Evolutionary conservation across 139 green algal genomes (phyloP), one percentile per base, ranked within the genome.

Genomic region (Yamagishiella unicocca): DNA sequence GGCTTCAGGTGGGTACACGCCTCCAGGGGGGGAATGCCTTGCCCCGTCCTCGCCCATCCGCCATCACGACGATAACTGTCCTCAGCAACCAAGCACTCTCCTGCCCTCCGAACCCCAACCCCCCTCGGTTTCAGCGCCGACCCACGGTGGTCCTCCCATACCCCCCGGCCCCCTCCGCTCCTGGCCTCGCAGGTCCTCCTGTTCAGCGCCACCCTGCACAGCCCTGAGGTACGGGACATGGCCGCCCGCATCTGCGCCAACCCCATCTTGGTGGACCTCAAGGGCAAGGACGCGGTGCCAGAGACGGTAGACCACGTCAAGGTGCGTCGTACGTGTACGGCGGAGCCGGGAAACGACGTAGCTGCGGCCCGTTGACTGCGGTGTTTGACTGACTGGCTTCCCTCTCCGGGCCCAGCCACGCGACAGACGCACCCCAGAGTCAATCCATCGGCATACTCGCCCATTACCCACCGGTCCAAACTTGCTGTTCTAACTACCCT

Each of bases 121-220:
- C 25, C 72, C 43, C 29, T n/a, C n/a, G n/a, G n/a, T n/a, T n/a
- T n/a, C n/a, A n/a, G n/a, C n/a, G n/a, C n/a, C n/a, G n/a, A n/a
- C n/a, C n/a, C n/a, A n/a, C n/a, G n/a, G n/a, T n/a, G n/a, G n/a
- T n/a, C n/a, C n/a, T n/a, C n/a, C n/a, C n/a, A n/a, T 29, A 31
- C 40, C 87, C 70, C n/a, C 8, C 70, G 2, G 5, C 38, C 24
- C 38, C 19, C 17, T 12, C 70, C 4, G 22, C 45, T 2, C 17
- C 21, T 9, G 31, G n/a, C n/a, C n/a, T n/a, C 25, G 0, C 75
- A 92, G 89, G 93, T 96, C 37, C 92, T 98, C 33, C 89, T 98
- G 90, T 98, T 98, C 88, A 94, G 85, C 58, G 96, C 96, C 43
- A 98, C 96, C 21, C 93, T 98, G 72, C 95, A 98, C 89, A 95